Evolutionary conservation across 257 asterid genomes (phyloP), one percentile per base, ranked within the genome.

Genomic region (Petunia axillaris): DNA sequence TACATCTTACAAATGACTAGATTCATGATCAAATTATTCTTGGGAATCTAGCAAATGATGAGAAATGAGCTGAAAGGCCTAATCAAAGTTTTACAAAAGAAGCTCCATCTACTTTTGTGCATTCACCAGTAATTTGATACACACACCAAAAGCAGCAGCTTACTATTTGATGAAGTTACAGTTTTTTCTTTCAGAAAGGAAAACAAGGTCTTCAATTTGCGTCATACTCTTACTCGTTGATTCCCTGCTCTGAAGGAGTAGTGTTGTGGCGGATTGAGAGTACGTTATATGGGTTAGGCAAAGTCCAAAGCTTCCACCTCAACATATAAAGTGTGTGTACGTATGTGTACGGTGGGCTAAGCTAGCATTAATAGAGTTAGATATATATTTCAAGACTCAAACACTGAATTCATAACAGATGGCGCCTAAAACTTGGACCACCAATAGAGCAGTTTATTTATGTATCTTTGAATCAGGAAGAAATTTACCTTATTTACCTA

Each of bases 61-160:
- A 73, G 62, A 35, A 73, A 35, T 10, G 62, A 71, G 46, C 50
- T 35, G 46, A 50, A 39, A 44, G 1, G 11, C 10, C 60, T 35
- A 71, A 25, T 71, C 25, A 44, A 48, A 46, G 41, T 25, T 5
- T 35, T 11, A 73, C 2, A 40, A 40, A 66, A 66, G 53, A 65
- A 65, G 53, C 53, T 66, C 75, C 15, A 40, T 7, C 36, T 40
- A 40, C 14, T 66, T 53, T 6, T 40, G 75, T 9, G 25, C 46
- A 50, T 50, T 36, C 60, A 36, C 62, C 25, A 73, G 78, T 73
- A 35, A 50, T 73, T 35, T 73, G 77, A 73, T 50, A 73, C 60
- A 48, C 77, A 48, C 46, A 50, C 11, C 62, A 50, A 13, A 50
- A 73, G 43, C 13, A 50, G 3, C 11, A 73, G 77, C 25, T 50